Conservation (phyloP, 345 rosid species). For the Eucalyptus erythrocorys region DNA sequence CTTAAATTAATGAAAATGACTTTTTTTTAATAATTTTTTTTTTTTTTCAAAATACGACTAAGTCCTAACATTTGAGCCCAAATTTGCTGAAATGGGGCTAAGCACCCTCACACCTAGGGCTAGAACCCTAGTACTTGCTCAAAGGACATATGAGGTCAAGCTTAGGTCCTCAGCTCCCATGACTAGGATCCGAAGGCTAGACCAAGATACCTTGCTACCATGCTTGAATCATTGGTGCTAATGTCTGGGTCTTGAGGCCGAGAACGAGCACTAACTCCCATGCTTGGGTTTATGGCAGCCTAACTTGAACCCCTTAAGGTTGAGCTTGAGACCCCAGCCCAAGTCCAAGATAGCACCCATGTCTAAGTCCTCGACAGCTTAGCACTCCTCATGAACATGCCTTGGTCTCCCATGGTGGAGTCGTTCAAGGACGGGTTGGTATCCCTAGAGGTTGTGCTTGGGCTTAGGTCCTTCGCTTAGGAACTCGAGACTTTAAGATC, state of each 20-base stretch:
- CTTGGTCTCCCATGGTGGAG: rapidly evolving
- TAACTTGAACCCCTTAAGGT: neutral
- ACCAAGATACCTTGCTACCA: neutral
- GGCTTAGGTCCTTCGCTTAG: neutral
- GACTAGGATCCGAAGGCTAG: neutral
- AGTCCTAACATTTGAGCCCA: neutral
- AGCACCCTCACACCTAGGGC: neutral
- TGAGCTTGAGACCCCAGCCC: rapidly evolving
- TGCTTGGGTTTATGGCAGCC: neutral
- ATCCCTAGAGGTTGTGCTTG: rapidly evolving
- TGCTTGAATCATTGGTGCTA: neutral
- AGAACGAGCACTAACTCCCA: neutral
- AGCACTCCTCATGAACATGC: neutral
- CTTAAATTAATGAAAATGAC: neutral
- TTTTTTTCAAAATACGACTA: neutral
- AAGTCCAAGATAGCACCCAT: neutral
- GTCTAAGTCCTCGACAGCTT: rapidly evolving
- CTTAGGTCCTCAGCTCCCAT: neutral
- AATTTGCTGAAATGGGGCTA: neutral
- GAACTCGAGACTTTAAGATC: neutral
- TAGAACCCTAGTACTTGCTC: neutral
- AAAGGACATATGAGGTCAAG: neutral
- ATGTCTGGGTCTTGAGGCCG: rapidly evolving
- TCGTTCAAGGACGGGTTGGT: neutral
- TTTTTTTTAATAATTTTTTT: neutral